Conservation (phyloP, 2,329 filamentous ascomycete genomes). For the Pyricularia grisea region DNA sequence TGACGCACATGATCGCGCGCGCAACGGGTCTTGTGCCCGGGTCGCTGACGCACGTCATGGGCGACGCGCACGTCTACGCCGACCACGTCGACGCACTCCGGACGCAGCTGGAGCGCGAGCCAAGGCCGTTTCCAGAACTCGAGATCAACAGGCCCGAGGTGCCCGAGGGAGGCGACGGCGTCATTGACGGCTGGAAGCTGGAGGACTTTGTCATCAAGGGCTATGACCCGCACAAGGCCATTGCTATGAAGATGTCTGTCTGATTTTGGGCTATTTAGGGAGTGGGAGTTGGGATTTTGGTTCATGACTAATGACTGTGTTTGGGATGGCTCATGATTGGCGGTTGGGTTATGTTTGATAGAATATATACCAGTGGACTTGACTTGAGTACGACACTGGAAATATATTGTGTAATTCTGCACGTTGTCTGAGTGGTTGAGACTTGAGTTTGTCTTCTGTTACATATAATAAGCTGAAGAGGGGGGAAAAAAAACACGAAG, state of each 20-base stretch:
- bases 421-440: background rate
- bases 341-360: background rate
- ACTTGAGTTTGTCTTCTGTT: background rate
- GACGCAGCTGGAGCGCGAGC: slow-evolving; percentile 71
- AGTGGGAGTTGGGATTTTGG: background rate
- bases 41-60: slow-evolving; percentile 89
- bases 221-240: slow-evolving; percentile 84
- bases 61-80: slow-evolving; percentile 91
- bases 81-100: slow-evolving; percentile 86
- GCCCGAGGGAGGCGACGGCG: slow-evolving; percentile 55
- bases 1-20: slow-evolving; percentile 92
- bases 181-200: slow-evolving; percentile 81
- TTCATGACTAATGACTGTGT: background rate
- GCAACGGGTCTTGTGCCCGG: slow-evolving; percentile 78
- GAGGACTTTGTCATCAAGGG: slow-evolving; percentile 83
- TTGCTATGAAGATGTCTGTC: slow-evolving; percentile 99
- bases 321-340: background rate
- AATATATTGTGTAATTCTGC: background rate
- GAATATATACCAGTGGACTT: background rate
- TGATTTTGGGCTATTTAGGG: slow-evolving; percentile 19
- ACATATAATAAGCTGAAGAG: background rate
- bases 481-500: background rate
- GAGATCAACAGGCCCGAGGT: slow-evolving; percentile 46
- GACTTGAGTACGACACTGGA: no score
- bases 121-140: slow-evolving; percentile 70